These are phyloP conservation scores for Lasiosphaeris hirsuta DNA, from an alignment of 495 filamentous ascomycete genomes.

Conservation along the genomic window DNA sequence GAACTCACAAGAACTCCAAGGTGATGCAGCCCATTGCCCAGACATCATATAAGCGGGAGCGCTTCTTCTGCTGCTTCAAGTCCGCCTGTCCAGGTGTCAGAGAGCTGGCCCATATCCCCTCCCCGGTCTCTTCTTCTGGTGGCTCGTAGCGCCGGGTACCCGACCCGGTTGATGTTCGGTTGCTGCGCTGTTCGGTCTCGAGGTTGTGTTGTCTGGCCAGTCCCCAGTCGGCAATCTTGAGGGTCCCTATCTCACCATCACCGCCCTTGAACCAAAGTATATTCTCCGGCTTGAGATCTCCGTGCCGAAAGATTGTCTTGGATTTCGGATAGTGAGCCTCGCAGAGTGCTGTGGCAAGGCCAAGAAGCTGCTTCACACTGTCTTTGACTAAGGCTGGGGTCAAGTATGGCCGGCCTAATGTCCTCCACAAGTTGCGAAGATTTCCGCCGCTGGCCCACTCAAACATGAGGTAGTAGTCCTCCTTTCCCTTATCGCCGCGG, in stretches of 20 bases:
- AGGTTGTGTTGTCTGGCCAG: slow-evolving; percentile 8
- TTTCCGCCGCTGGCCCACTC: slow-evolving; percentile 1
- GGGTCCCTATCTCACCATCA: neutral
- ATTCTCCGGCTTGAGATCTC: slow-evolving; percentile 16
- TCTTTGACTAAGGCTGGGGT: neutral
- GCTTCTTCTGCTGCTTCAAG: neutral
- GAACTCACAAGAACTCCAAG: slow-evolving; percentile 25
- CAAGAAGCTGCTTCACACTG: neutral
- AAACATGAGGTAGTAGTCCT: neutral
- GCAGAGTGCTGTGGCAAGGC: neutral
- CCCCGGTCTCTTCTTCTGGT: neutral
- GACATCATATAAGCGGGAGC: slow-evolving; percentile 29
- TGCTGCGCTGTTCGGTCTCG: no score
- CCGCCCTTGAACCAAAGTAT: slow-evolving; percentile 8
- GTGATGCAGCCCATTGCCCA: slow-evolving; percentile 41
- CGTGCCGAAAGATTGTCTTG: slow-evolving; percentile 4
- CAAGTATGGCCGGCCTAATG: neutral
- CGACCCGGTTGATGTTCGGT: no score
- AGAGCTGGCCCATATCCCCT: no score
- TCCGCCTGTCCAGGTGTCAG: no score
- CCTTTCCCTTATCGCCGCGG: neutral
- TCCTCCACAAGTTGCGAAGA: neutral
- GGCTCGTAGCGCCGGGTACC: slow-evolving; percentile 18
- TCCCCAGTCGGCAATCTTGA: slow-evolving; percentile 10
- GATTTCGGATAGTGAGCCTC: neutral